A percentile compares a stretch with the other conserved stretches of the same genome.
phyloP scores from a whole-genome alignment of 78 protist species.

The Dictyostelium purpureum region DNA sequence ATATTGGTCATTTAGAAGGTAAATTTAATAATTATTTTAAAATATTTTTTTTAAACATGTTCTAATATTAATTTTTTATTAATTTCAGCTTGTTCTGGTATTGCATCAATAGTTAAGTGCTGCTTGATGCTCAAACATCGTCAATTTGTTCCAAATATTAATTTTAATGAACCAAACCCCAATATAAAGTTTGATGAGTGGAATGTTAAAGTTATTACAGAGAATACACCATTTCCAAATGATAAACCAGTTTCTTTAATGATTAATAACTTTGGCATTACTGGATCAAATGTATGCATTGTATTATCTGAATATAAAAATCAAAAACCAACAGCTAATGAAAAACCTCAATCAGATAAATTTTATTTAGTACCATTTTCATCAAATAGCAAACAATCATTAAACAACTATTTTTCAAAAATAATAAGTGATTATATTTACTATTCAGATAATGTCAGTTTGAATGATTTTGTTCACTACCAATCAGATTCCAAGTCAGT shows the following conservation, averaged over 20 bases:
- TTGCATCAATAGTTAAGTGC: conserved; percentile 37
- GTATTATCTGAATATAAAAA: background rate
- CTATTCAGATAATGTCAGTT: too few relatives aligned
- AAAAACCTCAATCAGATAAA: background rate
- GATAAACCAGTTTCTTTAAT: conserved; percentile 6
- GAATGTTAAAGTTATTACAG: conserved; percentile 57
- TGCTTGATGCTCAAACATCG: conserved; percentile 49
- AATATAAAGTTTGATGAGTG: conserved; percentile 45
- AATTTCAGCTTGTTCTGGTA: conserved; percentile 33
- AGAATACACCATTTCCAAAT: conserved; percentile 4
- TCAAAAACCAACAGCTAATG: background rate
- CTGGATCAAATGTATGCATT: conserved; percentile 88
- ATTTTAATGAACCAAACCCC: conserved; percentile 71
- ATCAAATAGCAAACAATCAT: background rate
- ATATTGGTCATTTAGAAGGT: conserved; percentile 78
- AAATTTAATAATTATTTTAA: too few relatives aligned
- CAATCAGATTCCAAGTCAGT: background rate
- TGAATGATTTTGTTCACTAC: background rate
- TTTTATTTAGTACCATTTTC: background rate
- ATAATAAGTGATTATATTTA: background rate
- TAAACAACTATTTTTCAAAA: background rate
- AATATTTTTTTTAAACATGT: too few relatives aligned
- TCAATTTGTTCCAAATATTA: conserved; percentile 43
- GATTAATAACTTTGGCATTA: conserved; percentile 81
- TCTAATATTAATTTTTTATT: too few relatives aligned